Evolutionary conservation across 371 early-diverging fungal genomes (phyloP), one percentile per base, ranked within the genome.

Genomic region (Rhizopus arrhizus): DNA sequence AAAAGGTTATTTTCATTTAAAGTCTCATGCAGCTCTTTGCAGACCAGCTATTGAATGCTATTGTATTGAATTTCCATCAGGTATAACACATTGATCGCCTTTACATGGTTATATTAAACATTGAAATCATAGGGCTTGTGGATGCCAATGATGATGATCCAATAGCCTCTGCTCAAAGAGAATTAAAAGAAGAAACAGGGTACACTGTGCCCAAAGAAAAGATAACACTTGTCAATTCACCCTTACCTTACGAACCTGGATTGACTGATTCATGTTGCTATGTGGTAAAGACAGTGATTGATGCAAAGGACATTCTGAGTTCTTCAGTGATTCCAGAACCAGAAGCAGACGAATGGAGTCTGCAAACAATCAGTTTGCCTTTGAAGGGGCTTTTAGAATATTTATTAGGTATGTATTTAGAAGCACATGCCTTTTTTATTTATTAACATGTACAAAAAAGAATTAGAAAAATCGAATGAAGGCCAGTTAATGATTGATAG

Each of bases 11-110:
- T 22, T 22, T 22, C 22, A 22, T 22, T 22, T 22, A 22, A 22
- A 22, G 22, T 22, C 22, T 22, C 22, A 22, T 22, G 22, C 22
- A 22, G 22, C 22, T 22, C 22, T 22, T 22, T 22, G 22, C 22
- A 83, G 89, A 38, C 89, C 89, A 3, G 78, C 87, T 2, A 56
- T 86, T 12, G 75, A 75, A 5, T 56, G 68, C 15, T 85, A 83
- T 55, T 70, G 78, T 22, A 56, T 88, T 35, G 89, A 88, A 56
- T 85, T 86, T 62, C 87, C 89, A 1, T 85, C 86, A 22, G 89
- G 88, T 66, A 69, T 50, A 56, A 54, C 35, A 33, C 28, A 35
- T n/a, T 10, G 8, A 52, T 5, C 9, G 36, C 50, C 49, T 8
- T 12, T 7, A 40, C n/a, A 34, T 29, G 16, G 33, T 22, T 22